Evolutionary conservation across 2,329 filamentous ascomycete species (phyloP), one percentile per base, ranked within the genome.

Genomic region (Epicoccum nigrum): DNA sequence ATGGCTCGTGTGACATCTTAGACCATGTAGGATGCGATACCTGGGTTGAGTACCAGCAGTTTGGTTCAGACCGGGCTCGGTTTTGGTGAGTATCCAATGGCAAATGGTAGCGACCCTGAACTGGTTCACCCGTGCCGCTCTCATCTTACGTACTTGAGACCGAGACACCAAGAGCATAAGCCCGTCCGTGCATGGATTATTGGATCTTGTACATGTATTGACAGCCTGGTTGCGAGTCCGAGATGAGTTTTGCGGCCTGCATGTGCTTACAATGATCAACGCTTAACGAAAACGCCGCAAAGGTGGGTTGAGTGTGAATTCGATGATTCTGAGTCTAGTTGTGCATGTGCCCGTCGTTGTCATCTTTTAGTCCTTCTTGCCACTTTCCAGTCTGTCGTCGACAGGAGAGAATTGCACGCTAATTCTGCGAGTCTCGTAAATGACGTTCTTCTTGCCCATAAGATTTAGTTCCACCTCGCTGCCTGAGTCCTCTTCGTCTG

Each of bases 381-480:
- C 30, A 8, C 32, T 12, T 8, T 17, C 16, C 16, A 28, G 38
- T 11, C 51, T 44, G 13, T 58, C 55, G 15, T 56, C 53, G 5
- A 35, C 33, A 35, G 52, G 39, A 7, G 59, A 63, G 17, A 56
- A 63, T n/a, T 63, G 56, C 21, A 63, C 59, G 19, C 59, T 63
- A 23, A 63, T 45, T 17, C 56, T 45, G 6, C 51, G 52, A 17
- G 59, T 63, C 45, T 60, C 59, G 44, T 63, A 63, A 19, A 63
- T 62, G 32, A 62, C 60, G 44, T 63, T 56, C 20, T 62, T 63
- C 27, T 59, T 58, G 12, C 30, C 17, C 15, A 63, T 25, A 13
- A 42, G 50, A 23, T 63, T 63, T 20, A 63, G 51, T 50, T 63
- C 60, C 17, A 63, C 59, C 40, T 63, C 60, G 38, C 60, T 63